Evolutionary conservation across 2,329 filamentous ascomycete species (phyloP).

Genomic region (Trichoderma semiorbis): DNA sequence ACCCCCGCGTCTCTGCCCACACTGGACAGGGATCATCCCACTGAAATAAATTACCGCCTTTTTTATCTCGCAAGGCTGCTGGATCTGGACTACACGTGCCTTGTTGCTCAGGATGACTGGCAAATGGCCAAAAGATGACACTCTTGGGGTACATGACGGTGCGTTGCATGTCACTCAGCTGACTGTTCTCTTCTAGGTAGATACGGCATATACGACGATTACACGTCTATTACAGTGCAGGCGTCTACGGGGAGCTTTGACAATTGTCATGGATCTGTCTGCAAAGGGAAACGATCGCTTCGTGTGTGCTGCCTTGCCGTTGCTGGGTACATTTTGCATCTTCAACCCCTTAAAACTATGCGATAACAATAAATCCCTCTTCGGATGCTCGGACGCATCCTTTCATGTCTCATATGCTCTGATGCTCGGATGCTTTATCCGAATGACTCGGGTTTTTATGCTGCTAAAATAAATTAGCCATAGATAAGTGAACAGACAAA

Average conservation of each 20-base stretch:
- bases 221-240: background rate
- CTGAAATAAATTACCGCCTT: background rate
- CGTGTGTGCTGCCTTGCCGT: background rate
- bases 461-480: background rate
- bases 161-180: background rate
- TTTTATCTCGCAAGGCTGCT: background rate
- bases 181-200: background rate
- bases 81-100: background rate
- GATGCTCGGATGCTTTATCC: background rate
- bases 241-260: background rate
- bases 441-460: background rate
- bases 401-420: background rate
- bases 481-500: background rate
- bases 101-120: background rate
- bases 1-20: background rate
- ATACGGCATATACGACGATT: background rate
- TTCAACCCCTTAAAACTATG: background rate
- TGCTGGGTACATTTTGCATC: background rate
- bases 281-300: background rate
- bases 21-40: background rate
- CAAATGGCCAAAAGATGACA: background rate
- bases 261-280: background rate
- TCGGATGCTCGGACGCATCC: background rate
- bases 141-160: background rate
- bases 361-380: background rate